phyloP scores from a whole-genome alignment of 371 early-diverging fungal species.

The Rhizopus microsporus region DNA sequence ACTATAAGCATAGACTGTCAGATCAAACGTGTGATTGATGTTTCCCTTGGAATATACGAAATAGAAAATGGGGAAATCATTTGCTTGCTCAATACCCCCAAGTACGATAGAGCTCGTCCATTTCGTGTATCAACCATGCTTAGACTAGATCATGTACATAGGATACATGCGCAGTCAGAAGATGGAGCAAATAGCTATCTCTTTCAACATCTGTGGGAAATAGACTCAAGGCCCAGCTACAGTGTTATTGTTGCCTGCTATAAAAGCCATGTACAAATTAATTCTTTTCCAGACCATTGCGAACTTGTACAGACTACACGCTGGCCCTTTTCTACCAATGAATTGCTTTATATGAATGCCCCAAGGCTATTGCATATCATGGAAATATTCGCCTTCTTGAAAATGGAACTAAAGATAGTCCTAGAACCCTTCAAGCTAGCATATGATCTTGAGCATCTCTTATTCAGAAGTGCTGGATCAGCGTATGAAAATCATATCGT shows the following conservation, averaged over 20 bases:
- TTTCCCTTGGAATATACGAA: conserved; percentile 35
- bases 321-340: too few species aligned
- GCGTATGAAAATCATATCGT: too few species aligned
- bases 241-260: conserved; percentile 19
- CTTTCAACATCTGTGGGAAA: conserved; percentile 5
- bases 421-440: too few species aligned
- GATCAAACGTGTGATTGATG: conserved; percentile 36
- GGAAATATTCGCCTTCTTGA: too few species aligned
- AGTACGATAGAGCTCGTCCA: conserved; percentile 19
- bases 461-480: too few species aligned
- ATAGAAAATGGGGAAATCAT: conserved; percentile 19
- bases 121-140: conserved; percentile 25
- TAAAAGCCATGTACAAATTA: conserved; percentile 15
- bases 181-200: conserved; percentile 2
- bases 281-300: conserved; percentile 14
- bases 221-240: not conserved
- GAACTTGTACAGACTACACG: conserved; percentile 1
- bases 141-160: conserved; percentile 21
- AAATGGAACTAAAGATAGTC: too few species aligned
- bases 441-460: too few species aligned
- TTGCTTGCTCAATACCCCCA: conserved; percentile 23
- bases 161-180: not conserved
- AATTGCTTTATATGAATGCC: too few species aligned
- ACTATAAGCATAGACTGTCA: conserved; percentile 6
- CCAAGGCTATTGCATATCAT: too few species aligned